Conservation (phyloP, 2,329 filamentous ascomycete species). For the Scedosporium dehoogii region DNA sequence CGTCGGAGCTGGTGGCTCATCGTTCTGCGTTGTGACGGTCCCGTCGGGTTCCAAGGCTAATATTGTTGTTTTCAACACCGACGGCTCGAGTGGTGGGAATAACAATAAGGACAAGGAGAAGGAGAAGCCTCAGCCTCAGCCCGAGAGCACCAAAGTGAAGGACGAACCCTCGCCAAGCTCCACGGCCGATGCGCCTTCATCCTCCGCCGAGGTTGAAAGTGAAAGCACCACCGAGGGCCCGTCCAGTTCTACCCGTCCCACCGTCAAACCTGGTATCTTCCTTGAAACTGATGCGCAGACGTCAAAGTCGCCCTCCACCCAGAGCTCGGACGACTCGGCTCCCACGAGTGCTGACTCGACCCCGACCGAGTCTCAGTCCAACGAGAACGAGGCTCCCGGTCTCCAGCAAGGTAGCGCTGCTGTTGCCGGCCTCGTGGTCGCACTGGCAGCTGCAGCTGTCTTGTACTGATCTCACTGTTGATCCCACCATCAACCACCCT, state of each 20-base stretch:
- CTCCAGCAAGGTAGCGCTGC: conserved; percentile 39
- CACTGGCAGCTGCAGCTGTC: conserved; percentile 42
- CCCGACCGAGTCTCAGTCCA: conserved; percentile 12
- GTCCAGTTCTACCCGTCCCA: conserved; percentile 14
- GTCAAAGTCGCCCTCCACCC: neutral
- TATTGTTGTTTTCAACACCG: conserved; percentile 50
- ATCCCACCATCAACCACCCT: neutral
- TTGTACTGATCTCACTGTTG: conserved; percentile 26
- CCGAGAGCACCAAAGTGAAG: conserved; percentile 6
- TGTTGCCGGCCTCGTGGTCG: conserved; percentile 43
- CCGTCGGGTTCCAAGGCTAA: conserved; percentile 55
- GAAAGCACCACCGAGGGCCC: conserved; percentile 10
- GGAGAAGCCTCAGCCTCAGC: no score
- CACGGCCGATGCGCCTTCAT: conserved; percentile 16
- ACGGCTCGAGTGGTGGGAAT: conserved; percentile 26
- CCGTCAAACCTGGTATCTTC: conserved; percentile 39
- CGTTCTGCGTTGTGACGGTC: conserved; percentile 71
- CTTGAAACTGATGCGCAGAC: conserved; percentile 27
- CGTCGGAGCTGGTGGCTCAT: conserved; percentile 55
- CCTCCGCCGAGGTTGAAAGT: conserved; percentile 11
- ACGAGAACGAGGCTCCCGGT: conserved; percentile 29
- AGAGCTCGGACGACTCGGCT: neutral
- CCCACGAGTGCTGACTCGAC: neutral
- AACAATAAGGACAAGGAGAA: conserved; percentile 8
- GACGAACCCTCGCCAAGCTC: conserved; percentile 19